Percentiles rank a stretch among this genome's conserved stretches.
Conservation (phyloP, 805 yeast species). For the Barnettozyma sp. region DNA sequence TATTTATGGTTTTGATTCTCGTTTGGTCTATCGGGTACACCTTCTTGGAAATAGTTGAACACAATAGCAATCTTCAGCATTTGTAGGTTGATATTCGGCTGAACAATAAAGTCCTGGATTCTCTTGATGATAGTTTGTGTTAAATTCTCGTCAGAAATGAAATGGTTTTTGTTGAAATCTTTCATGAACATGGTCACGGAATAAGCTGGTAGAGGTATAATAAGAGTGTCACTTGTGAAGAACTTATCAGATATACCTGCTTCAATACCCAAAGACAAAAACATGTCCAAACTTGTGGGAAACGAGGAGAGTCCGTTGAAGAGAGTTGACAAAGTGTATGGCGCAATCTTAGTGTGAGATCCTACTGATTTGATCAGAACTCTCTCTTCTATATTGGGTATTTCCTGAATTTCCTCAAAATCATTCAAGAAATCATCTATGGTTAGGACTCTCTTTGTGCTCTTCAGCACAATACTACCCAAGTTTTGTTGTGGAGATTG, state of each 20-base stretch:
- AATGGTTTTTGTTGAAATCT: constrained; percentile 18
- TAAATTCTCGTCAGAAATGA: constrained; percentile 16
- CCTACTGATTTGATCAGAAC: constrained; percentile 17
- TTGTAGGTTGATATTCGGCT: constrained; percentile 12
- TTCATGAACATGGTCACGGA: constrained; percentile 20
- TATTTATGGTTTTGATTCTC: constrained; percentile 22
- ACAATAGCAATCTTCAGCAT: constrained; percentile 17
- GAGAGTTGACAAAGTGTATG: constrained; percentile 14
- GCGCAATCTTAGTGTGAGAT: constrained; percentile 12
- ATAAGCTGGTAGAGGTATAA: constrained; percentile 21
- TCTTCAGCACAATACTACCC: not conserved
- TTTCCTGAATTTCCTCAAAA: constrained; percentile 18
- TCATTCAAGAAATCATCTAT: constrained; percentile 22
- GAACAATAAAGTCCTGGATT: constrained; percentile 16
- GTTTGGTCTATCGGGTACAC: constrained; percentile 20
- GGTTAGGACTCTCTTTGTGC: constrained; percentile 12
- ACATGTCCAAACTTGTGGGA: constrained; percentile 20
- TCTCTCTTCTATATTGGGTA: constrained; percentile 14
- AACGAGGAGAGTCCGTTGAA: constrained; percentile 17
- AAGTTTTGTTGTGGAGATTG: not conserved
- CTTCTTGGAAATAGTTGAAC: constrained; percentile 21
- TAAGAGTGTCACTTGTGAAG: constrained; percentile 18
- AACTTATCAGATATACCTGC: constrained; percentile 12
- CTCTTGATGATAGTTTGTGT: constrained; percentile 14
- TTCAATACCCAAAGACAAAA: constrained; percentile 17